These are phyloP conservation scores for Schizochytrium sp. DNA, from an alignment of 108 stramenopile genomes.

Conservation along the genomic window DNA sequence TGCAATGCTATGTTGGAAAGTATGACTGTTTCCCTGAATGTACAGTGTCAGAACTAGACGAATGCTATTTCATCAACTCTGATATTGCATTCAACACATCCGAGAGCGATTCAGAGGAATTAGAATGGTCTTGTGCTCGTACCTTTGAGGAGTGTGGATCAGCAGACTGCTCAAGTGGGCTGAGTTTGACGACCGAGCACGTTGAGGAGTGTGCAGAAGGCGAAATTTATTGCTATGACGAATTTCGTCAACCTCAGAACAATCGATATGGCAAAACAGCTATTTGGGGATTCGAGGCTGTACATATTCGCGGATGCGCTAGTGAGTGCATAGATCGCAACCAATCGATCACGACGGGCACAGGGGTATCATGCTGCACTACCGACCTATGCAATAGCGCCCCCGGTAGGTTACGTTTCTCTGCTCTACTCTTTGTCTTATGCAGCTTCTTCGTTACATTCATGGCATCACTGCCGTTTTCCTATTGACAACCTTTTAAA, in stretches of 20 bases:
- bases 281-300: constrained; percentile 52
- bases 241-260: constrained; percentile 12
- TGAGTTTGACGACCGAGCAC: background rate
- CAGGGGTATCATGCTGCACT: constrained; percentile 41
- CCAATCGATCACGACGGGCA: background rate
- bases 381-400: constrained; percentile 44
- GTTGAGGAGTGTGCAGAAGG: background rate
- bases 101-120: background rate
- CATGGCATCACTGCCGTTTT: no score
- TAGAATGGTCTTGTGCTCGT: background rate
- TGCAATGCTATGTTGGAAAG: background rate
- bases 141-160: background rate
- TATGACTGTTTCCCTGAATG: background rate
- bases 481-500: no score
- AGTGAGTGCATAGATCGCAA: background rate
- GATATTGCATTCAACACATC: no score
- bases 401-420: background rate
- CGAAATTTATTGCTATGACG: background rate
- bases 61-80: no score
- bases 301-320: constrained; percentile 39
- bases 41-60: background rate
- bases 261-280: constrained; percentile 17
- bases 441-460: background rate
- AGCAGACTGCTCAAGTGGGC: background rate
- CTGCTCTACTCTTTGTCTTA: background rate